Evolutionary conservation across 768 basidiomycete genomes (phyloP).

Genomic region (Ramaria rubella): DNA sequence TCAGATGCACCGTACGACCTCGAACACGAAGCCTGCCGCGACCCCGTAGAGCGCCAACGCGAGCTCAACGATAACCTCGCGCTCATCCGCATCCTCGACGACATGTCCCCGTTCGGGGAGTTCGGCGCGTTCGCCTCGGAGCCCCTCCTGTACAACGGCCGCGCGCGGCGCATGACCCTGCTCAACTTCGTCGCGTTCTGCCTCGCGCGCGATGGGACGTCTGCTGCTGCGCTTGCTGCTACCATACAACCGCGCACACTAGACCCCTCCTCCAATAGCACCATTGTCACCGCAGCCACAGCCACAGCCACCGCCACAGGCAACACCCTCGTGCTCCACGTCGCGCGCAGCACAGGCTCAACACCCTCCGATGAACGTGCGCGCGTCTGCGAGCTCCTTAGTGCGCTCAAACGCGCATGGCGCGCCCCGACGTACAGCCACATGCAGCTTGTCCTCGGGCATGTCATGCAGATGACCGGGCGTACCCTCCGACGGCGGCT

Average conservation of each 20-base stretch:
- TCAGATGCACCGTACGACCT: not conserved
- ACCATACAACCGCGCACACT: not conserved
- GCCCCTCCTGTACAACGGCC: not conserved
- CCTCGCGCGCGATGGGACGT: not conserved
- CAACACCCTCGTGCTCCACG: not conserved
- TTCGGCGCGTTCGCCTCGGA: constrained; percentile 11
- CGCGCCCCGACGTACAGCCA: not conserved
- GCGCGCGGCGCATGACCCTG: not conserved
- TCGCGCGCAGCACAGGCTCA: not conserved
- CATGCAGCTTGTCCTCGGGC: not conserved
- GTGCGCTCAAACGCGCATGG: not conserved
- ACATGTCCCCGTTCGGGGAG: constrained; percentile 2
- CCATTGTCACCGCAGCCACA: not conserved
- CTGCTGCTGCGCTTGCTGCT: not conserved
- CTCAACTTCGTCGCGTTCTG: constrained; percentile 11
- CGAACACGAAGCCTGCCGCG: not conserved
- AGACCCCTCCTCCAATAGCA: no score
- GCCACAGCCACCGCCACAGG: not conserved
- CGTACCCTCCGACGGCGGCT: not conserved
- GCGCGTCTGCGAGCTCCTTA: not conserved
- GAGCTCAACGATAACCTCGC: constrained; percentile 9
- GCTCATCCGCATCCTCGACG: constrained; percentile 8
- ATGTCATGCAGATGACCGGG: constrained; percentile 2
- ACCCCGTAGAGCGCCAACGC: not conserved
- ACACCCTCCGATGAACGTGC: not conserved